A percentile compares a stretch with the other conserved stretches of the same genome.
phyloP scores from a whole-genome alignment of 208 protist genomes.

The Angomonas ambiguus region DNA sequence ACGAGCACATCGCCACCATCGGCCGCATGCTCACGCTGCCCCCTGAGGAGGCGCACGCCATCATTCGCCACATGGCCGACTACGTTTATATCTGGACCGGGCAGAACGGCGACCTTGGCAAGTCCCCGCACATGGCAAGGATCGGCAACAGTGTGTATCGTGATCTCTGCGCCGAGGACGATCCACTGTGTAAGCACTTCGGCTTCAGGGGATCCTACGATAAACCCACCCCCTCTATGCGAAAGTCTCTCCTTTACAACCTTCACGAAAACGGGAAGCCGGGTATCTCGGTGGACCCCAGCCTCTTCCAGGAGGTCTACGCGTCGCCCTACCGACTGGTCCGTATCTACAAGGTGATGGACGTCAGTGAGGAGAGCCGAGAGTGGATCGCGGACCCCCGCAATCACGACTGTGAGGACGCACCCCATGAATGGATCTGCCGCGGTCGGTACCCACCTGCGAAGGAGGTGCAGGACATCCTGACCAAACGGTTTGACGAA shows the following conservation, averaged over 20 bases:
- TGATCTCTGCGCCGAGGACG: conserved; percentile 62
- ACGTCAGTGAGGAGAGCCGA: conserved; percentile 63
- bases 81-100: conserved; percentile 91
- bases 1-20: conserved; percentile 97
- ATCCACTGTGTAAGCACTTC: conserved; percentile 47
- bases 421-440: conserved; percentile 60
- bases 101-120: conserved; percentile 35
- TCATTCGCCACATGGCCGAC: conserved; percentile 94
- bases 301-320: conserved; percentile 87
- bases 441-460: conserved; percentile 68
- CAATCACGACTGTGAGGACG: conserved; percentile 46
- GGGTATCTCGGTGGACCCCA: not conserved
- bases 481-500: conserved; percentile 30
- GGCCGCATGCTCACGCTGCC: conserved; percentile 82
- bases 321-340: conserved; percentile 95
- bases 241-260: conserved; percentile 56
- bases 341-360: conserved; percentile 95
- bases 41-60: conserved; percentile 87
- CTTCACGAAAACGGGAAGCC: conserved; percentile 13
- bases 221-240: conserved; percentile 40
- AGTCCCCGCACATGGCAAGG: conserved; percentile 50
- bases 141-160: conserved; percentile 75
- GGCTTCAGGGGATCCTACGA: conserved; percentile 23
- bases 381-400: conserved; percentile 50
- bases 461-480: conserved; percentile 58